Evolutionary conservation across 192 early-diverging fungal species (phyloP), one percentile per base, ranked within the genome.

Genomic region (Funneliformis mosseae): DNA sequence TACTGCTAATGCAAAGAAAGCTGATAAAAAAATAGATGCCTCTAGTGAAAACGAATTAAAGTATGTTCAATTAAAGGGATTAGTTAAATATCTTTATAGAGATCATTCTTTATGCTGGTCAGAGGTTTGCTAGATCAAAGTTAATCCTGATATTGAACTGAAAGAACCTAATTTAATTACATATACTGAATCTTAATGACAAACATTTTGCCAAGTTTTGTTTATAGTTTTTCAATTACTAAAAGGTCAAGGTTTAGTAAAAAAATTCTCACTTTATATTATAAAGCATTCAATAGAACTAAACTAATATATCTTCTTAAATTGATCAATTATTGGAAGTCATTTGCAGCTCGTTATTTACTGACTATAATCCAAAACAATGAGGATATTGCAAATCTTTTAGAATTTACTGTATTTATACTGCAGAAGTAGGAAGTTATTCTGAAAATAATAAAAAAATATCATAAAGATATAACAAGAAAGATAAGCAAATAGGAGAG

Each of bases 201-300:
- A 12, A 1, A 42, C 39, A 8, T 62, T 62, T 18, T 25, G 60
- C 23, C 21, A 62, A 25, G 7, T 62, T 18, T 25, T 62, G n/a
- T 18, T 62, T 23, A 62, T 21, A 62, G 9, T 23, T 33, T 69
- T 23, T 69, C 67, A 33, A 69, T 28, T 69, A 28, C 16, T 33
- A 69, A 42, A 14, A 41, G 67, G 67, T 7, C 67, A 69, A 69
- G 67, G 67, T 28, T 33, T 69, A 69, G 67, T 43, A 43, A 43
- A 43, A 43, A 43, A 43, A 43, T 43, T 43, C 42, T 5, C 42
- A 43, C 42, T 43, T 43, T 8, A 5, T 43, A 5, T 43, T 5
- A 43, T 43, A 8, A 43, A 43, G 42, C 42, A 3, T 43, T 43
- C 42, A 43, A 43, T 43, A 43, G 3, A 43, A 43, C 42, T 43